Evolutionary conservation across 2,329 filamentous ascomycete species (phyloP).

Genomic region (Orbilia blumenaviensis): DNA sequence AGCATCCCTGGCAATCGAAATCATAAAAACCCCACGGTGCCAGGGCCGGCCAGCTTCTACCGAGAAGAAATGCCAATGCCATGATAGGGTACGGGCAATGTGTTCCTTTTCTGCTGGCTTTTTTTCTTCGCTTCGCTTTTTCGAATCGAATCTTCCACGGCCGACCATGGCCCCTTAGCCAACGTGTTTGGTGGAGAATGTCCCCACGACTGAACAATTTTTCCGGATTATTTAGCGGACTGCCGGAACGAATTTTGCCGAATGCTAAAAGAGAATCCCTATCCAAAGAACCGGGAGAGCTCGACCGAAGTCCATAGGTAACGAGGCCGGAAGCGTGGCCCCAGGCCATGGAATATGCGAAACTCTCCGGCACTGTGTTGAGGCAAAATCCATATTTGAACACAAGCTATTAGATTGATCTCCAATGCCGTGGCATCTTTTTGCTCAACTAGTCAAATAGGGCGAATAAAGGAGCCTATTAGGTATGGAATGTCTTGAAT

Average conservation of each 20-base stretch:
- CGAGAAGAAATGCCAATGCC: neutral
- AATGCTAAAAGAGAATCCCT: conserved; percentile 22
- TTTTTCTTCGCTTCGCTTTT: neutral
- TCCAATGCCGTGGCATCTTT: neutral
- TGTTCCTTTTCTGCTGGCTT: neutral
- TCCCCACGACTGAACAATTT: conserved; percentile 41
- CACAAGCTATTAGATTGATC: neutral
- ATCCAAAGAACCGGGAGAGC: conserved; percentile 35
- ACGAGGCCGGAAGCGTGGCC: conserved; percentile 1
- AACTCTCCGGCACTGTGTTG: conserved; percentile 38
- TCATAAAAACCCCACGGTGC: neutral
- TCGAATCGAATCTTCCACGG: neutral
- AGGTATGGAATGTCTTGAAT: conserved; percentile 17
- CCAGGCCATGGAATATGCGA: neutral
- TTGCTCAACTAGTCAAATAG: neutral
- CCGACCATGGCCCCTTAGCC: neutral
- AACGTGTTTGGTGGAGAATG: conserved; percentile 39
- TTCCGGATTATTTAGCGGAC: conserved; percentile 47
- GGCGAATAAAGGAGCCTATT: neutral
- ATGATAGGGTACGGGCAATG: neutral
- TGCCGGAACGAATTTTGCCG: conserved; percentile 54
- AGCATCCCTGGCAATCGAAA: neutral
- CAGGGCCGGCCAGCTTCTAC: conserved; percentile 4
- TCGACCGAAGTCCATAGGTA: conserved; percentile 7
- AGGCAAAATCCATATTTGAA: conserved; percentile 35